phyloP scores from a whole-genome alignment of 108 stramenopile genomes.

The Cyclotella atomus region DNA sequence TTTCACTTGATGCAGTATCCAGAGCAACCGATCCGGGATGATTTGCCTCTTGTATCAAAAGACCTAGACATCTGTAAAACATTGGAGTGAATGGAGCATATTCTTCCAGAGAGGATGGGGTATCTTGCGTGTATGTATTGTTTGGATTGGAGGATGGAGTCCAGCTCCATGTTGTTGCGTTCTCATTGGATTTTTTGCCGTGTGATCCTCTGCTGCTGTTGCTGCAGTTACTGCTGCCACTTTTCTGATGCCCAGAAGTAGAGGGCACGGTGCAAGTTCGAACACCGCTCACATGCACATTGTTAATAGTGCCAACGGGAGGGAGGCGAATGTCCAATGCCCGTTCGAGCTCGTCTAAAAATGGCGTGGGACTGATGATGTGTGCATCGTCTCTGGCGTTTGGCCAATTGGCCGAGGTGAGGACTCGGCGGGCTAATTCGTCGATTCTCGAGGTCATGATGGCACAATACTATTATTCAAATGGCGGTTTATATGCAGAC shows the following conservation, averaged over 20 bases:
- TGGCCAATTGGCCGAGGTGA: conserved; percentile 25
- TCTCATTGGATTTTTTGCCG: background rate
- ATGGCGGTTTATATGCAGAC: no score
- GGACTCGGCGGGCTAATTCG: conserved; percentile 37
- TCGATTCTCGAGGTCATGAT: no score
- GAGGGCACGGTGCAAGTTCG: conserved; percentile 18
- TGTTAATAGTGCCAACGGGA: background rate
- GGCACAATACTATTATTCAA: no score
- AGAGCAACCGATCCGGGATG: conserved; percentile 24
- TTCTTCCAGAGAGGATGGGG: conserved; percentile 24
- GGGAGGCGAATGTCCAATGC: conserved; percentile 19
- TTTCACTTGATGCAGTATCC: background rate
- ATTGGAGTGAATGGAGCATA: conserved; percentile 36
- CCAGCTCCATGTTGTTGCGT: conserved; percentile 17
- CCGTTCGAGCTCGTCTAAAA: conserved; percentile 45
- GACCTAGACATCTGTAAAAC: conserved; percentile 35
- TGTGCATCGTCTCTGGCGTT: background rate
- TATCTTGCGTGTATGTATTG: conserved; percentile 28
- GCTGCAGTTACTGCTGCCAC: background rate
- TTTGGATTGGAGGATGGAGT: conserved; percentile 19
- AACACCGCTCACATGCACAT: background rate
- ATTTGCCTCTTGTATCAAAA: conserved; percentile 30
- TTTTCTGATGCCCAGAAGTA: background rate
- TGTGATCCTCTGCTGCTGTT: background rate
- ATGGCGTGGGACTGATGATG: conserved; percentile 18